These are phyloP conservation scores for Penicillium sp. DNA, from an alignment of 2,329 filamentous ascomycete species.

Conservation along the genomic window DNA sequence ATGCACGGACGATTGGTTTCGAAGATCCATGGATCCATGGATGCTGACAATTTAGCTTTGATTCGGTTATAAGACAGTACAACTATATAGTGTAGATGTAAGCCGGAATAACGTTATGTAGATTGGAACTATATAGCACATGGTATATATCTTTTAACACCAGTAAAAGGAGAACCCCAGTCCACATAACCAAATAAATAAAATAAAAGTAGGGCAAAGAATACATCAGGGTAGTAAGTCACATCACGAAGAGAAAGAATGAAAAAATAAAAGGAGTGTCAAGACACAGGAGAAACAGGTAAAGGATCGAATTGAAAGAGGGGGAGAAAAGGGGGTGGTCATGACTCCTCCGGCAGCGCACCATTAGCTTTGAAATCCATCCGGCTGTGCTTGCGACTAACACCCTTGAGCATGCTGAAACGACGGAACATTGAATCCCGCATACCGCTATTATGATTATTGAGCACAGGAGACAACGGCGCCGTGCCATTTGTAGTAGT, in stretches of 20 bases:
- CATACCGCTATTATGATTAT: constrained; percentile 31
- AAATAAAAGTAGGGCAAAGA: constrained; percentile 1
- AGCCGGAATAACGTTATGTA: too few relatives aligned
- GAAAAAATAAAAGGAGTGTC: constrained; percentile 2
- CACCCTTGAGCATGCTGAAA: constrained; percentile 69
- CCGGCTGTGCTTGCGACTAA: constrained; percentile 68
- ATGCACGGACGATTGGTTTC: constrained; percentile 1
- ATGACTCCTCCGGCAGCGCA: constrained; percentile 40
- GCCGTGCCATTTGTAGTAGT: constrained; percentile 15
- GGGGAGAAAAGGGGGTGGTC: constrained; percentile 1
- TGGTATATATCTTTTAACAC: constrained; percentile 26
- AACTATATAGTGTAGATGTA: too few relatives aligned
- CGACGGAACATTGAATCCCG: constrained; percentile 71
- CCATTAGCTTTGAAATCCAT: constrained; percentile 43
- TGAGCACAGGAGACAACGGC: constrained; percentile 35
- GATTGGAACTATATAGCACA: constrained; percentile 12
- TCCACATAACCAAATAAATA: constrained; percentile 15
- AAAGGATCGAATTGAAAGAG: constrained; percentile 5
- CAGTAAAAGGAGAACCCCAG: constrained; percentile 12
- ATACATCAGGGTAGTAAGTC: constrained; percentile 16
- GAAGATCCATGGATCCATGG: background rate
- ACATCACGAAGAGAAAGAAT: constrained; percentile 20
- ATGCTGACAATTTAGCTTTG: background rate
- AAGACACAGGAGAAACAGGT: constrained; percentile 1
- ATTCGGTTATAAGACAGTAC: background rate